A percentile compares a stretch with the other conserved stretches of the same genome.
Conservation (phyloP, 176 grass and related monocot species). For the Juncus effusus region DNA sequence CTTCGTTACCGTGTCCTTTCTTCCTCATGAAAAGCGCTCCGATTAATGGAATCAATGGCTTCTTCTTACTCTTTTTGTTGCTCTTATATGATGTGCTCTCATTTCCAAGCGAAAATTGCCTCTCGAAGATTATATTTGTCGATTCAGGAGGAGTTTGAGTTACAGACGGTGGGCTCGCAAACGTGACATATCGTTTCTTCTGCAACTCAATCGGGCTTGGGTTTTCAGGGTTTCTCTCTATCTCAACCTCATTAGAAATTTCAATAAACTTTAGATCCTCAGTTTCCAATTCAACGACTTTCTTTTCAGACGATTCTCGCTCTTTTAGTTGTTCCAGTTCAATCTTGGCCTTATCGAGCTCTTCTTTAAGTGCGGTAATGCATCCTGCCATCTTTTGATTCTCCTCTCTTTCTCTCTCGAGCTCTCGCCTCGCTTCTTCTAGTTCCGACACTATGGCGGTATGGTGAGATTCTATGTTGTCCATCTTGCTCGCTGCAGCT, state of each 20-base stretch:
- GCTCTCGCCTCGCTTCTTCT: conserved; percentile 45
- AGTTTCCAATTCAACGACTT: conserved; percentile 48
- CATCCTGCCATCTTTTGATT: conserved; percentile 52
- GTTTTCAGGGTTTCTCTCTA: not conserved
- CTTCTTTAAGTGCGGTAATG: conserved; percentile 53
- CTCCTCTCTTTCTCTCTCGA: conserved; percentile 60
- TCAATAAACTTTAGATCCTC: conserved; percentile 64
- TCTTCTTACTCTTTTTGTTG: conserved; percentile 66
- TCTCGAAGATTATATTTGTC: conserved; percentile 26
- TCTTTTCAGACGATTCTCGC: conserved; percentile 21
- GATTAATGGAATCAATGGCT: conserved; percentile 65
- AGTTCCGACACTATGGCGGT: conserved; percentile 30
- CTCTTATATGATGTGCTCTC: conserved; percentile 9
- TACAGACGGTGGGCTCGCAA: conserved; percentile 53
- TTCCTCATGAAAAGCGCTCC: conserved; percentile 65
- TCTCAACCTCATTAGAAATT: conserved; percentile 11
- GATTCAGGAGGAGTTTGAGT: conserved; percentile 8
- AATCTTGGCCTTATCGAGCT: conserved; percentile 56
- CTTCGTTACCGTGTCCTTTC: conserved; percentile 33
- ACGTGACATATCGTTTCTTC: conserved; percentile 88
- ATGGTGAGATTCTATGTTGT: conserved; percentile 3
- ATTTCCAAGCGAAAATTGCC: conserved; percentile 34
- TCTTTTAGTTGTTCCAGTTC: conserved; percentile 59
- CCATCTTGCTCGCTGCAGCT: conserved; percentile 21
- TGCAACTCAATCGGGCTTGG: conserved; percentile 39